Base-by-base conservation (phyloP, 306 rosid species). In the Hippophae gyantsensis region DNA sequence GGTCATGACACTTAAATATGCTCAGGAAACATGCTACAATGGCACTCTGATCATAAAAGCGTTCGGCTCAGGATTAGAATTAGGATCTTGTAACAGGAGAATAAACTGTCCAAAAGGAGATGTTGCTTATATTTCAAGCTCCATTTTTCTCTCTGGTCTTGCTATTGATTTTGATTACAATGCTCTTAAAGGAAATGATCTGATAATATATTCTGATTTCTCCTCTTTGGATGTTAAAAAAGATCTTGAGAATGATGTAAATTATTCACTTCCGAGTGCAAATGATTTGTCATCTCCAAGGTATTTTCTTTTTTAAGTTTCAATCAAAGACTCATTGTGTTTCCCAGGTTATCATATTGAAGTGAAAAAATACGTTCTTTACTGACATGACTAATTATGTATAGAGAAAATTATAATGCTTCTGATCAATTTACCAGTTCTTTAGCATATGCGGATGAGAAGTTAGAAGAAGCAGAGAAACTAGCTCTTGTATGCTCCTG, bases 51-150 rank as follows among this genome's bases (percentile, higher is more conserved):
- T 72, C 54, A 69, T 90, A 57, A 87, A 87, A 64, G 87, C 97
- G 71, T 79, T 79, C 77, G 82, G 97, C 80, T 84, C 95, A 3
- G 97, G 97, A 58, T 62, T 81, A 59, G 97, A 90, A 76, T 77
- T 90, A 63, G 96, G 97, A 25, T 57, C 84, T 74, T 90, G 92
- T 83, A 90, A 90, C 69, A 87, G 97, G 97, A 69, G 69, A 44
- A 70, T 90, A 48, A 64, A 71, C 72, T 71, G 85, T 67, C 90
- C 90, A 48, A 83, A 81, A 73, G 82, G 90, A 50, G 78, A 84
- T 63, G 57, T 87, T 75, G 76, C 85, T 7, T 82, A 79, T 72
- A 73, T 90, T 71, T 82, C 97, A 32, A 79, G 82, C 61, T 90
- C 95, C 63, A 74, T 81, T 77, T 87, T 90, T 72, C 62, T 52